Evolutionary conservation across 78 protist species (phyloP).

Genomic region (Protostelium mycophagum): DNA sequence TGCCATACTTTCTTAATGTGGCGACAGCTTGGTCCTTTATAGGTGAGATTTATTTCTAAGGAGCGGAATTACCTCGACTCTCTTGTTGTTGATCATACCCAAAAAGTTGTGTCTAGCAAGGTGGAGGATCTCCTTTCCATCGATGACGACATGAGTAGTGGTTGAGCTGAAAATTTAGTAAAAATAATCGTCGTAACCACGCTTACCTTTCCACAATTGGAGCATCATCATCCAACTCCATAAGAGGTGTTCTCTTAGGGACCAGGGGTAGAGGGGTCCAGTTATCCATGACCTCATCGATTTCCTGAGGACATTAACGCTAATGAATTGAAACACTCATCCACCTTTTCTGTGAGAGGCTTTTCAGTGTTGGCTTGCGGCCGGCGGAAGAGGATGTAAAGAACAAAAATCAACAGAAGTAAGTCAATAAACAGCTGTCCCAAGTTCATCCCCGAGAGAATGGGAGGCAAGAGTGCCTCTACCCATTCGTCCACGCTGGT

Average conservation of each 20-base stretch:
- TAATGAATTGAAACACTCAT: background rate
- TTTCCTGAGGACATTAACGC: background rate
- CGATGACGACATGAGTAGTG: slow-evolving; percentile 13
- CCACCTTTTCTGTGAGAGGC: background rate
- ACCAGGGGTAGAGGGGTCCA: background rate
- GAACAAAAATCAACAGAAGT: background rate
- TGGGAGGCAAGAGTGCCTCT: background rate
- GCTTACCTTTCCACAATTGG: background rate
- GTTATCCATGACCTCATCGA: background rate
- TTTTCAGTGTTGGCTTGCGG: background rate
- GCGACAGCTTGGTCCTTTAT: slow-evolving; percentile 10
- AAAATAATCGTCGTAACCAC: background rate
- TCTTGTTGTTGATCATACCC: slow-evolving; percentile 39
- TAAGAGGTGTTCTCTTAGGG: background rate
- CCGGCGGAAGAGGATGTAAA: background rate
- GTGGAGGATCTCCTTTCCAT: slow-evolving; percentile 23
- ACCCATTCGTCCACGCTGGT: background rate
- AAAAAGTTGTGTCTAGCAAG: slow-evolving; percentile 47
- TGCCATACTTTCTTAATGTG: slow-evolving; percentile 80
- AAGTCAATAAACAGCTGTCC: background rate
- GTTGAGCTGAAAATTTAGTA: background rate
- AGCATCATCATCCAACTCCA: background rate
- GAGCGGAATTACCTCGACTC: slow-evolving; percentile 9
- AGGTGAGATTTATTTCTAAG: background rate
- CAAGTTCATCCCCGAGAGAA: background rate